These are phyloP conservation scores for Aegilops speltoides DNA, from an alignment of 176 grass and related monocot species.

Conservation along the genomic window DNA sequence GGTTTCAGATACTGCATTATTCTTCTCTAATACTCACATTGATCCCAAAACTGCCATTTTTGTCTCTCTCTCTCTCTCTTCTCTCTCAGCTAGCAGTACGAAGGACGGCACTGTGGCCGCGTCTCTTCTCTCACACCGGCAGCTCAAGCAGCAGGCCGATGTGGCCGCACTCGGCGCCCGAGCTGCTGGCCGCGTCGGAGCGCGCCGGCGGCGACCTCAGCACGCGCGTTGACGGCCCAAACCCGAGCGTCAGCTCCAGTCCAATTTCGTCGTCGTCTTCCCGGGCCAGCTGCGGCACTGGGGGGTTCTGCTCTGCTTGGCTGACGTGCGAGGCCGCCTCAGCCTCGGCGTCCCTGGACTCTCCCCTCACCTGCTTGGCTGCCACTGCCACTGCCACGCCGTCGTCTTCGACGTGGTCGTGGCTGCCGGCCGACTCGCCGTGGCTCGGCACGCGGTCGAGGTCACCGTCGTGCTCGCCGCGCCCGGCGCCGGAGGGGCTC, in stretches of 20 bases:
- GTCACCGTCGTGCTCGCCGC: neutral
- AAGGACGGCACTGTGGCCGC: neutral
- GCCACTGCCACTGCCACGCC: neutral
- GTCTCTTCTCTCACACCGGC: constrained; percentile 15
- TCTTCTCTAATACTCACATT: neutral
- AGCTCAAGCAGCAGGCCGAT: constrained; percentile 28
- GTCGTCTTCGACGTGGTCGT: neutral
- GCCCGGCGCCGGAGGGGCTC: neutral
- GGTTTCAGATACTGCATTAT: neutral
- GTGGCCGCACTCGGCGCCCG: constrained; percentile 10
- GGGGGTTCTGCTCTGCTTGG: constrained; percentile 48
- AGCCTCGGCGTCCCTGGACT: constrained; percentile 41
- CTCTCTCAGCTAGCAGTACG: neutral
- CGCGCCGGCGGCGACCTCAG: neutral
- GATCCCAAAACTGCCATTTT: neutral
- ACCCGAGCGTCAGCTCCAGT: constrained; percentile 60
- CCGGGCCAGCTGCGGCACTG: neutral
- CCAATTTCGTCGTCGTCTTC: neutral
- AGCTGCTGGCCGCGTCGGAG: neutral
- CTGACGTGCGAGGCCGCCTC: constrained; percentile 55
- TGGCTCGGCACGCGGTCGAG: constrained; percentile 15
- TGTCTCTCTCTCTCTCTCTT: neutral
- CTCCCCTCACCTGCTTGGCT: neutral
- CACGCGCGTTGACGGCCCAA: constrained; percentile 9
- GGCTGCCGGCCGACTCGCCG: constrained; percentile 46